Evolutionary conservation across 2,329 filamentous ascomycete species (phyloP).

Genomic region (Colletotrichum sp.): DNA sequence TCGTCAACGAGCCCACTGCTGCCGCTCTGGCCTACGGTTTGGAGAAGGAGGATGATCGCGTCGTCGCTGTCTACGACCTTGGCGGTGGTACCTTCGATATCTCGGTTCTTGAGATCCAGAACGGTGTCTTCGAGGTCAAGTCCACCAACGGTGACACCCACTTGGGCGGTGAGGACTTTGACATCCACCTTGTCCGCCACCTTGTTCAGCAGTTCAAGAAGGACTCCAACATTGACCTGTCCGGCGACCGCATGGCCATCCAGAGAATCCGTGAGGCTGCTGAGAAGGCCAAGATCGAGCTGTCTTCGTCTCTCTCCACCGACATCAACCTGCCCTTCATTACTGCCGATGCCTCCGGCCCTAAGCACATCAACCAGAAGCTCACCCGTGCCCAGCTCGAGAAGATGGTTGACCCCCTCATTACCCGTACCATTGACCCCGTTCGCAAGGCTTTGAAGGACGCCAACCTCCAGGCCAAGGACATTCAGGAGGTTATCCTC

Average conservation of each 20-base stretch:
- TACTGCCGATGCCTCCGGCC: slow-evolving; percentile 91
- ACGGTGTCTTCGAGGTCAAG: slow-evolving; percentile 98
- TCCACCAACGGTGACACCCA: slow-evolving; percentile 99
- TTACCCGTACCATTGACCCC: slow-evolving; percentile 85
- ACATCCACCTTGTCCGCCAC: slow-evolving; percentile 92
- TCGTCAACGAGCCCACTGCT: slow-evolving; percentile 97
- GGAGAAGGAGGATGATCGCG: slow-evolving; percentile 88
- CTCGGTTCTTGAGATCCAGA: slow-evolving; percentile 95
- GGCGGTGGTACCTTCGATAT: slow-evolving; percentile 99
- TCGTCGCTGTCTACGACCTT: slow-evolving; percentile 96
- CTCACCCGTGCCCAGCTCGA: slow-evolving; percentile 92
- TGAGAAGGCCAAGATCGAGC: slow-evolving; percentile 99
- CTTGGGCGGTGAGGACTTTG: slow-evolving; percentile 97
- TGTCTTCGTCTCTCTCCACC: slow-evolving; percentile 93
- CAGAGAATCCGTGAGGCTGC: slow-evolving; percentile 98
- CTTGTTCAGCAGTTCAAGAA: slow-evolving; percentile 97
- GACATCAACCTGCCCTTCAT: slow-evolving; percentile 99
- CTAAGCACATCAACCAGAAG: slow-evolving; percentile 98
- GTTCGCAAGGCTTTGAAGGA: slow-evolving; percentile 98
- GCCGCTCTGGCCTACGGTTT: slow-evolving; percentile 95
- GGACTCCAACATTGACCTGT: slow-evolving; percentile 89
- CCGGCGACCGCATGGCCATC: slow-evolving; percentile 94
- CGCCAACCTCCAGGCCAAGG: slow-evolving; percentile 86
- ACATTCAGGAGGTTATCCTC: slow-evolving; percentile 97
- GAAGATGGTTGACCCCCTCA: slow-evolving; percentile 88